Percentiles rank a stretch among this genome's conserved stretches.
Conservation (phyloP, 2,329 filamentous ascomycete genomes). For the Nemania bipapillata region DNA sequence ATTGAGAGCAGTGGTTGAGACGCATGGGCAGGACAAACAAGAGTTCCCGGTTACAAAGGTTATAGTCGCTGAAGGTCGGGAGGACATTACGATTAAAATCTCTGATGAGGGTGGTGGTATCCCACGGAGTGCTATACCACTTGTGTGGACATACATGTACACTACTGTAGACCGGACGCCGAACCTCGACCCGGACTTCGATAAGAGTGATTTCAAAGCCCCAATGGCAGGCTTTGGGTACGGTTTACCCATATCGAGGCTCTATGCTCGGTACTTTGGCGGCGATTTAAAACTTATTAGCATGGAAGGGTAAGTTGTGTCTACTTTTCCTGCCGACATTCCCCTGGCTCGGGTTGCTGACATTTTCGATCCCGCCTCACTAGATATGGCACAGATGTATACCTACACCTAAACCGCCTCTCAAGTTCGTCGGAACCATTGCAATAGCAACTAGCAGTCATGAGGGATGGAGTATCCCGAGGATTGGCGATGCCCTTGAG, state of each 20-base stretch:
- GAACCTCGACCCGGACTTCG: conserved; percentile 94
- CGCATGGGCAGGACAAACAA: conserved; percentile 92
- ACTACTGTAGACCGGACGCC: conserved; percentile 97
- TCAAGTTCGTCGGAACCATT: conserved; percentile 95
- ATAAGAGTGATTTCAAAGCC: conserved; percentile 98
- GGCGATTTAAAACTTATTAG: conserved; percentile 97
- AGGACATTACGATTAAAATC: conserved; percentile 99
- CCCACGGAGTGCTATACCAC: conserved; percentile 87
- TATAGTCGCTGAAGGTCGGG: conserved; percentile 95
- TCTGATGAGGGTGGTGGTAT: conserved; percentile 97
- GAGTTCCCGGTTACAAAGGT: conserved; percentile 97
- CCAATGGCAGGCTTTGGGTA: conserved; percentile 99
- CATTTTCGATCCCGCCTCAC: neutral
- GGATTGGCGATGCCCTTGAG: conserved; percentile 72
- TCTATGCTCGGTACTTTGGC: conserved; percentile 97
- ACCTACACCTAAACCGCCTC: conserved; percentile 94
- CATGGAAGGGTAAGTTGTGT: conserved; percentile 88
- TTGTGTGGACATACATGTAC: conserved; percentile 99
- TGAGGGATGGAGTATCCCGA: conserved; percentile 76
- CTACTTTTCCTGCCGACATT: neutral
- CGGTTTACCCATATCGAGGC: conserved; percentile 88
- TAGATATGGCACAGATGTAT: conserved; percentile 97
- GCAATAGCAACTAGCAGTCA: conserved; percentile 93
- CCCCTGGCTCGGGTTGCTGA: conserved; percentile 17
- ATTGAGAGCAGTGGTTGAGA: conserved; percentile 93